A percentile compares a stretch with the other conserved stretches of the same genome.
These are phyloP conservation scores for Cylindrotheca fusiformis DNA, from an alignment of 108 stramenopile genomes.

Conservation along the genomic window DNA sequence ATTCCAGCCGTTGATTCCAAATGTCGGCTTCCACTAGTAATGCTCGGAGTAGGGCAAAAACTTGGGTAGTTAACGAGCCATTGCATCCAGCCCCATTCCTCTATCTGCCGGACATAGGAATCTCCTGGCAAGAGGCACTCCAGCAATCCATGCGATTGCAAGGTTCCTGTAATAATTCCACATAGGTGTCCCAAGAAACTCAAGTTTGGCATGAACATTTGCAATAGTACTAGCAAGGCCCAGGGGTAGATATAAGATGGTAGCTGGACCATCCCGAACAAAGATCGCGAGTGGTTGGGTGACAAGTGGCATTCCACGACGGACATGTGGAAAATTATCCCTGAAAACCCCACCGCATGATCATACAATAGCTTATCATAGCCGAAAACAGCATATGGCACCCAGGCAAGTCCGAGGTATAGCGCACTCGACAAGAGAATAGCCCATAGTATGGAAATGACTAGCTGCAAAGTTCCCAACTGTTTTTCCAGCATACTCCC, in stretches of 20 bases:
- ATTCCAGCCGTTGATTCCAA: slow-evolving; percentile 19
- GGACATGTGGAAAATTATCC: slow-evolving; percentile 79
- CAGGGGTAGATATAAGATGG: slow-evolving; percentile 76
- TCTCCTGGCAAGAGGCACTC: slow-evolving; percentile 33
- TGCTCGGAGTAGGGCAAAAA: slow-evolving; percentile 27
- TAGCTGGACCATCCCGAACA: slow-evolving; percentile 73
- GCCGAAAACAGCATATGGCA: slow-evolving; percentile 29
- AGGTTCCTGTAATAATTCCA: slow-evolving; percentile 66
- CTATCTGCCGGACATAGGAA: slow-evolving; percentile 31
- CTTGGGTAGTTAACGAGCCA: slow-evolving; percentile 14
- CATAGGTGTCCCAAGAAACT: slow-evolving; percentile 75
- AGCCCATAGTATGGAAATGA: slow-evolving; percentile 54
- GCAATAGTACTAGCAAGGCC: slow-evolving; percentile 65
- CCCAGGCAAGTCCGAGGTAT: slow-evolving; percentile 55
- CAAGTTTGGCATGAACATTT: slow-evolving; percentile 78
- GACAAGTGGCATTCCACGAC: slow-evolving; percentile 66
- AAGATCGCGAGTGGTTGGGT: slow-evolving; percentile 41
- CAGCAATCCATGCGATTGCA: slow-evolving; percentile 53
- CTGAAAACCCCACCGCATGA: slow-evolving; percentile 79
- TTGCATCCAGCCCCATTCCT: slow-evolving; percentile 14
- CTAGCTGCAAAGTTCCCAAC: slow-evolving; percentile 59
- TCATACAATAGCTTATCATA: slow-evolving; percentile 57
- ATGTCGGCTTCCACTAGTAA: slow-evolving; percentile 16
- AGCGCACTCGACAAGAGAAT: slow-evolving; percentile 55
- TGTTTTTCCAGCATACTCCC: slow-evolving; percentile 59